Percentiles rank a stretch among this genome's conserved stretches.
Conservation (phyloP, 139 green algal genomes). For the Raphidocelis subcapitata region DNA sequence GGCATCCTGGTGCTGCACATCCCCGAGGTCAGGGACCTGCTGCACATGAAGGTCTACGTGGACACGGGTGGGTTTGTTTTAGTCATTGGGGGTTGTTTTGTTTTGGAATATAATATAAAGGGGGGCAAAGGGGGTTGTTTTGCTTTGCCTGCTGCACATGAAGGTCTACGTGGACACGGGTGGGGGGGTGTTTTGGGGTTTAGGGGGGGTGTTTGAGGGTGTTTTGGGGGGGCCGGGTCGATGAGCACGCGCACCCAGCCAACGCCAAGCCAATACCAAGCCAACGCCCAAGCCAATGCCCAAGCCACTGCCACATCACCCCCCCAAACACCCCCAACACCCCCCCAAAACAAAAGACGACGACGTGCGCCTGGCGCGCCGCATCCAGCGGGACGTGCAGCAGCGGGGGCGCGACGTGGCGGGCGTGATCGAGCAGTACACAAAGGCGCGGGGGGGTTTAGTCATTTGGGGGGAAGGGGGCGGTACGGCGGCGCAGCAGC, state of each 20-base stretch:
- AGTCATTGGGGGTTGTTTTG: too few species aligned
- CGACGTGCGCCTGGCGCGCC: constrained; percentile 89
- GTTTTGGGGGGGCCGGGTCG: too few species aligned
- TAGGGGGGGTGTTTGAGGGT: too few species aligned
- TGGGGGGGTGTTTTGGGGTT: constrained; percentile 31
- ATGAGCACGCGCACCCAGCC: too few species aligned
- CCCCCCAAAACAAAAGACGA: constrained; percentile 61
- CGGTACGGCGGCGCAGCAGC: too few species aligned
- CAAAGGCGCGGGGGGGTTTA: constrained; percentile 20
- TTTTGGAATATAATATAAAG: too few species aligned
- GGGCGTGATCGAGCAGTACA: constrained; percentile 95
- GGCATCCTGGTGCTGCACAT: constrained; percentile 95
- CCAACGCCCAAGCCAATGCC: too few species aligned
- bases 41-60: constrained; percentile 93
- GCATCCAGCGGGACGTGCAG: constrained; percentile 93
- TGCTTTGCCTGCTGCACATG: constrained; percentile 94
- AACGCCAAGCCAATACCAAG: too few species aligned
- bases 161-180: constrained; percentile 74
- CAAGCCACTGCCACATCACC: too few species aligned
- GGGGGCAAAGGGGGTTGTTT: too few species aligned
- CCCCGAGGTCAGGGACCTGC: constrained; percentile 65
- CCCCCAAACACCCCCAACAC: too few species aligned
- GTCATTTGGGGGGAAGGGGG: too few species aligned
- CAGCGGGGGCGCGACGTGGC: constrained; percentile 80
- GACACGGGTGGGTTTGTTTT: constrained; percentile 46